phyloP scores from a whole-genome alignment of 208 protist species.

The Crithidia thermophila region DNA sequence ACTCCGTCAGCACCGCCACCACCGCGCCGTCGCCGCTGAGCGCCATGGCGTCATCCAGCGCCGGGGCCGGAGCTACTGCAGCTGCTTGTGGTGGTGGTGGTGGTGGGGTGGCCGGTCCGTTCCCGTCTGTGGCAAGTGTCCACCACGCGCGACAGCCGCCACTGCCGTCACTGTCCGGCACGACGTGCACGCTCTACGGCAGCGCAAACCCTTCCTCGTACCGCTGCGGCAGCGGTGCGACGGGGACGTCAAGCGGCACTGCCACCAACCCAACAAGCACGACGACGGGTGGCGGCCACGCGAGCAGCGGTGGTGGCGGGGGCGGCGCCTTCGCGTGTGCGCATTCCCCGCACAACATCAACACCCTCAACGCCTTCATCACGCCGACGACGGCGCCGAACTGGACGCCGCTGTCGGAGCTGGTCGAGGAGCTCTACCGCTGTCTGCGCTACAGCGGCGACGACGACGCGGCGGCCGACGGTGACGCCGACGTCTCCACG shows the following conservation, averaged over 20 bases:
- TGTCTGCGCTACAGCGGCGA: slow-evolving; percentile 36
- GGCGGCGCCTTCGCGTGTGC: not conserved
- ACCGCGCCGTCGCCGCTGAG: slow-evolving; percentile 13
- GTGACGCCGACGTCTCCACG: not conserved
- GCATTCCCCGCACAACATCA: not conserved
- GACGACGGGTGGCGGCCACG: not conserved
- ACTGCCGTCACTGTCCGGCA: not conserved
- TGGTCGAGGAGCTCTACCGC: slow-evolving; percentile 55
- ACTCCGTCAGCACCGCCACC: slow-evolving; percentile 15
- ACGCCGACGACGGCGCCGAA: slow-evolving; percentile 52
- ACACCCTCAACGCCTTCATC: slow-evolving; percentile 72
- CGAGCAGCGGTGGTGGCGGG: not conserved
- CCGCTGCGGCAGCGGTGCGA: not conserved
- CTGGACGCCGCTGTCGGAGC: slow-evolving; percentile 68
- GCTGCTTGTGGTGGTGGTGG: too few species aligned
- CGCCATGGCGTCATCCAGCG: not conserved
- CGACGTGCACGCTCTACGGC: not conserved
- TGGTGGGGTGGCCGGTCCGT: slow-evolving; percentile 5
- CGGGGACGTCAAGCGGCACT: too few species aligned
- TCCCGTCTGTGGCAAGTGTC: not conserved
- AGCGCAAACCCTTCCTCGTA: slow-evolving; percentile 5
- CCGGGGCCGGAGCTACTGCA: too few species aligned
- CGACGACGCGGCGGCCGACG: not conserved
- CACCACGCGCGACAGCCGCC: not conserved
- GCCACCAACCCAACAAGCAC: not conserved